phyloP scores from a whole-genome alignment of 352 stramenopile species.

The Globisporangium perplexum region DNA sequence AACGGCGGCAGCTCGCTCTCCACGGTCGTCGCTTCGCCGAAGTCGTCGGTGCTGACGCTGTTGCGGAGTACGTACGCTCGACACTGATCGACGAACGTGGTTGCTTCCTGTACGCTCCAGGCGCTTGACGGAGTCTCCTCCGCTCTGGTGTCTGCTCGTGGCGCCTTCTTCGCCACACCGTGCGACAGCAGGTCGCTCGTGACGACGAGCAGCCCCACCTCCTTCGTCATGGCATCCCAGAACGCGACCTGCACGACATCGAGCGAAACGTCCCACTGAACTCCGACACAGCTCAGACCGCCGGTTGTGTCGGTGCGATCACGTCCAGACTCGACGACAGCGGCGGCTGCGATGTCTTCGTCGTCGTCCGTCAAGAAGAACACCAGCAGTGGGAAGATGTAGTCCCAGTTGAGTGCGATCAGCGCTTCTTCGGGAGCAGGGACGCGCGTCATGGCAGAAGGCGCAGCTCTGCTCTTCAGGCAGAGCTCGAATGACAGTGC shows the following conservation, averaged over 20 bases:
- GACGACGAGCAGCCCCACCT: slow-evolving; percentile 42
- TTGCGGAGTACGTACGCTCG: slow-evolving; percentile 52
- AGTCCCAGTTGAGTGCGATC: slow-evolving; percentile 62
- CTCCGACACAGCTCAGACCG: slow-evolving; percentile 29
- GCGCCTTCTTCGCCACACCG: slow-evolving; percentile 20
- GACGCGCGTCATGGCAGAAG: slow-evolving; percentile 21
- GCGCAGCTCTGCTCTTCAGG: slow-evolving; percentile 21
- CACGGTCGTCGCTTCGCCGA: slow-evolving; percentile 2
- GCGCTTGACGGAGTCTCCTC: not conserved
- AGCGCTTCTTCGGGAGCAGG: slow-evolving; percentile 40
- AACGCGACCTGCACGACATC: slow-evolving; percentile 51
- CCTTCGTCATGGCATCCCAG: slow-evolving; percentile 61
- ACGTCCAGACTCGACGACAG: not conserved
- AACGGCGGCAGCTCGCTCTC: slow-evolving; percentile 23
- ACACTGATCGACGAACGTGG: slow-evolving; percentile 50
- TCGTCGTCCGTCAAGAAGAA: slow-evolving; percentile 42
- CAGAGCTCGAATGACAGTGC: slow-evolving; percentile 48
- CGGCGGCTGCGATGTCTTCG: slow-evolving; percentile 7
- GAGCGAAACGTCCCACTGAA: slow-evolving; percentile 65
- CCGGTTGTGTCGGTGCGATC: not conserved
- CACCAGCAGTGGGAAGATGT: slow-evolving; percentile 56
- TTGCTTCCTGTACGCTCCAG: slow-evolving; percentile 53
- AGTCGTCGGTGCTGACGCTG: slow-evolving; percentile 4
- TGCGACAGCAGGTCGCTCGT: slow-evolving; percentile 53
- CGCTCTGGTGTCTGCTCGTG: not conserved